Base-by-base conservation (phyloP, 768 basidiomycete genomes). In the Mycena galopus region DNA sequence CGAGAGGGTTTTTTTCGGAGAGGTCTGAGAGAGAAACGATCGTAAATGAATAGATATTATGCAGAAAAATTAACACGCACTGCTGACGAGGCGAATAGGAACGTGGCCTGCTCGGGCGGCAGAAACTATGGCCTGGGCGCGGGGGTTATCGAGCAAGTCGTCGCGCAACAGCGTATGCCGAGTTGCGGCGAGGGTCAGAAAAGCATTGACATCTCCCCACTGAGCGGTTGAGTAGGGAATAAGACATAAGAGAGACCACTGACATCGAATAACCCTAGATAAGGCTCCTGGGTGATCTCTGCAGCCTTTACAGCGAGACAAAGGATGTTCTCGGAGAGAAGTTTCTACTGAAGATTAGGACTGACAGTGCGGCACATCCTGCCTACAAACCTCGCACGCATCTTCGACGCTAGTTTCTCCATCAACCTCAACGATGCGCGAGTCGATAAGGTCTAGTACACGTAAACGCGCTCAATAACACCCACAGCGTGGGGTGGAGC, bases 191-290 rank as follows among this genome's bases (percentile, higher is more conserved):
- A 96, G 84, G 4, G 93, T 94, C 70, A 96, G 81, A 78, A 95
- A 96, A n/a, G 94, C 93, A 78, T 96, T 96, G 14, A 95, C 92
- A 78, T 96, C 94, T 21, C 94, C 91, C 75, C 89, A 95, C 94
- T 96, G 60, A 39, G 27, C 50, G 50, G 12, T 11, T 17, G 33
- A 58, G 27, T 35, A 55, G 60, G n/a, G 17, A 71, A 42, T n/a
- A 39, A 53, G 0, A 39, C 44, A 19, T 10, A 53, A 17, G 29
- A 29, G 65, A 30, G 37, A 73, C 30, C 3, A 33, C 92, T 67
- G 77, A 95, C 94, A 80, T 96, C 94, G 76, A 96, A 95, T 32
- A 95, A 83, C 17, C 93, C 94, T 25, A 85, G 80, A 75, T 82
- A 84, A 14, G 76, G 79, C 27, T 60, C 82, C 76, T 66, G 81